Evolutionary conservation across 768 basidiomycete species (phyloP).

Genomic region (Mycena belliarum): DNA sequence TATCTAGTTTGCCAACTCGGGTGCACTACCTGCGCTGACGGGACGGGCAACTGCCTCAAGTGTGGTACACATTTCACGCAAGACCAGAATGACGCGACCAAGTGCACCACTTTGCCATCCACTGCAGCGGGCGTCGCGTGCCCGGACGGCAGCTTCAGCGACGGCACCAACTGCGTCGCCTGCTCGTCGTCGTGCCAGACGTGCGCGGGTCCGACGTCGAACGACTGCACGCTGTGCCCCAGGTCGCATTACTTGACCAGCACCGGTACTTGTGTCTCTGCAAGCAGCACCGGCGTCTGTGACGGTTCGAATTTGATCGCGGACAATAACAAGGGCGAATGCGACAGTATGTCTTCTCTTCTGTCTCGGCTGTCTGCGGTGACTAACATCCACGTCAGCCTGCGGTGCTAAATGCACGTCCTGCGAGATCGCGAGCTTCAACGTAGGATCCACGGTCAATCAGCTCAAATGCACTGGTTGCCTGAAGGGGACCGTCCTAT

Average conservation of each 20-base stretch:
- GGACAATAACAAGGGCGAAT: conserved; percentile 81
- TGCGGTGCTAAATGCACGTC: conserved; percentile 83
- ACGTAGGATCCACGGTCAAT: conserved; percentile 59
- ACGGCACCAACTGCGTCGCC: conserved; percentile 49
- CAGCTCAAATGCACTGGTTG: conserved; percentile 78
- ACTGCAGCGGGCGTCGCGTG: conserved; percentile 58
- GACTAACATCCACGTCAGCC: conserved; percentile 40
- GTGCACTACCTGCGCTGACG: conserved; percentile 68
- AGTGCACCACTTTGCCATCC: conserved; percentile 57
- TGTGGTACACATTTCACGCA: conserved; percentile 75
- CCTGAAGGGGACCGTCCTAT: conserved; percentile 74
- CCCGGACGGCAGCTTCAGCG: conserved; percentile 63
- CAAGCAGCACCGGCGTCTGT: conserved; percentile 72
- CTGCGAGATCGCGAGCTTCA: conserved; percentile 77
- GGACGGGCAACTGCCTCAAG: conserved; percentile 67
- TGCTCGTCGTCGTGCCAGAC: conserved; percentile 73
- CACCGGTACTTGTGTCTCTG: conserved; percentile 67
- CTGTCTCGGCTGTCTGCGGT: background rate
- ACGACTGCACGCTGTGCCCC: conserved; percentile 71
- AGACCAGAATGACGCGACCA: conserved; percentile 63
- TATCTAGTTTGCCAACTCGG: conserved; percentile 68
- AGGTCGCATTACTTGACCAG: conserved; percentile 58
- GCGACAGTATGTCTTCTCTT: conserved; percentile 61
- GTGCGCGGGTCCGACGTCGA: conserved; percentile 68
- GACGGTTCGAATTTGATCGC: conserved; percentile 68